Conservation (phyloP, 1,284 basidiomycete species). For the Inonotus obliquus region DNA sequence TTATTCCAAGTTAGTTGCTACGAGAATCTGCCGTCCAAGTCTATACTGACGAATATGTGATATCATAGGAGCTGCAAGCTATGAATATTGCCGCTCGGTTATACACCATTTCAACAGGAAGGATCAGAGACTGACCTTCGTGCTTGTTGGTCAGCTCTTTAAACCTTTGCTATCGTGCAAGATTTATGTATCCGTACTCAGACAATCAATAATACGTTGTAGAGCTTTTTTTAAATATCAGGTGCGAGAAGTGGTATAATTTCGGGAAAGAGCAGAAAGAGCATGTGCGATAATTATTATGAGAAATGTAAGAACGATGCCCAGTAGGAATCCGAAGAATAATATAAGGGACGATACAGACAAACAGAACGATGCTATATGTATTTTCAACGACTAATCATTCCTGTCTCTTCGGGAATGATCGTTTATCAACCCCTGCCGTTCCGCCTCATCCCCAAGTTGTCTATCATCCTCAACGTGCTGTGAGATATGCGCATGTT, state of each 20-base stretch:
- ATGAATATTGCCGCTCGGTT: constrained; percentile 88
- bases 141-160: constrained; percentile 22
- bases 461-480: constrained; percentile 46
- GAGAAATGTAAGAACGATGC: neutral
- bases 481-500: constrained; percentile 24
- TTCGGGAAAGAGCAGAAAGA: neutral
- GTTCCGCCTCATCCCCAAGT: constrained; percentile 46
- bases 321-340: neutral
- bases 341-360: neutral
- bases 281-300: neutral
- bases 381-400: constrained; percentile 25
- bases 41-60: neutral
- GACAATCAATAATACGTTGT: constrained; percentile 8
- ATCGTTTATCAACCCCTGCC: constrained; percentile 54
- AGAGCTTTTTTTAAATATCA: neutral
- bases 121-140: constrained; percentile 57
- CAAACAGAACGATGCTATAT: constrained; percentile 1
- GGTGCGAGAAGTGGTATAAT: too few relatives aligned
- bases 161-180: constrained; percentile 45
- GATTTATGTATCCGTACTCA: constrained; percentile 31
- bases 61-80: constrained; percentile 72
- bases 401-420: constrained; percentile 26
- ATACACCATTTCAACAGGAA: constrained; percentile 78
- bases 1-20: constrained; percentile 72
- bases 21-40: constrained; percentile 2